These are phyloP conservation scores for Zygosaccharomyces kombuchaensis DNA, from an alignment of 805 yeast genomes.

Conservation along the genomic window DNA sequence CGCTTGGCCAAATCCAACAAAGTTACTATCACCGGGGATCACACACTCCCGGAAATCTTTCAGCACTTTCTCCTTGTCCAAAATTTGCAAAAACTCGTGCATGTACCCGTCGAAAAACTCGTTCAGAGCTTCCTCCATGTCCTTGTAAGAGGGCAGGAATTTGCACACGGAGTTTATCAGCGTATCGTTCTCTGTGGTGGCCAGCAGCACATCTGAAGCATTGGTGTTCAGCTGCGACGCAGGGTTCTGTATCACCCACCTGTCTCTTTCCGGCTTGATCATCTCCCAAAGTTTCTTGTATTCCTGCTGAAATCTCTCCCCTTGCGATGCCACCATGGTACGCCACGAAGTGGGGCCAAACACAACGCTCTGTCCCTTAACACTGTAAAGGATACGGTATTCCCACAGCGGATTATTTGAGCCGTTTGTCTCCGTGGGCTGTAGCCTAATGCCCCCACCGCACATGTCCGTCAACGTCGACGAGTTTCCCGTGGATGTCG, in stretches of 20 bases:
- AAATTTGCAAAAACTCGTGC: slow-evolving; percentile 16
- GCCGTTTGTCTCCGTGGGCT: neutral
- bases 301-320: slow-evolving; percentile 18
- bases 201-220: neutral
- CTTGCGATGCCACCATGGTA: slow-evolving; percentile 18
- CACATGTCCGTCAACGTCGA: neutral
- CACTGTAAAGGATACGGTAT: slow-evolving; percentile 8
- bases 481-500: neutral
- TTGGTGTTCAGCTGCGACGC: slow-evolving; percentile 3
- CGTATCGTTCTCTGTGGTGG: slow-evolving; percentile 7
- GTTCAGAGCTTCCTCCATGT: slow-evolving; percentile 11
- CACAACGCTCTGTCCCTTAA: slow-evolving; percentile 12
- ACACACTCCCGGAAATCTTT: slow-evolving; percentile 15
- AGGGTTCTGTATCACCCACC: slow-evolving; percentile 13
- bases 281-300: slow-evolving; percentile 22
- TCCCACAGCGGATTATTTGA: slow-evolving; percentile 14
- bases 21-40: slow-evolving; percentile 2
- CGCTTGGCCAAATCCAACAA: slow-evolving; percentile 5
- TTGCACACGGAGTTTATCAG: slow-evolving; percentile 10
- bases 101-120: slow-evolving; percentile 17
- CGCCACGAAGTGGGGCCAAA: slow-evolving; percentile 33
- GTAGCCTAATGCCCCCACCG: neutral
- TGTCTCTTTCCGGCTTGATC: slow-evolving; percentile 21
- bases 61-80: slow-evolving; percentile 20
- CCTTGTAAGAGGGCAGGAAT: slow-evolving; percentile 15